A percentile compares a stretch with the other conserved stretches of the same genome.
Conservation (phyloP, 192 early-diverging fungal genomes). For the Coemansia javaensis region DNA sequence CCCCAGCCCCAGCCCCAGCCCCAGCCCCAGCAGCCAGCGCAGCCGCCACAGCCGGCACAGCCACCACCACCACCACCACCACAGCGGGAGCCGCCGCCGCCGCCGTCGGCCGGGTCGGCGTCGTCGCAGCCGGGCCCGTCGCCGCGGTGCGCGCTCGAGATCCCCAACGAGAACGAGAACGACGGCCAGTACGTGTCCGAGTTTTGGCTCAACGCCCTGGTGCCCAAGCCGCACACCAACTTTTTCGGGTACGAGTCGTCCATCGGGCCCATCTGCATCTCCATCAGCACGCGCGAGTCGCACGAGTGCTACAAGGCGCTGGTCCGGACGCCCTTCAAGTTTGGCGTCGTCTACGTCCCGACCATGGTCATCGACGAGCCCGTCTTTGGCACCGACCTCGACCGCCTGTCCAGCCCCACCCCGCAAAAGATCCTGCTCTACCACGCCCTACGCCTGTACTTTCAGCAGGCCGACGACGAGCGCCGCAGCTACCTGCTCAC, state of each 20-base stretch:
- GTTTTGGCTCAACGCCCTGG: slow-evolving; percentile 52
- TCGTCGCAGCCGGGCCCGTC: slow-evolving; percentile 11
- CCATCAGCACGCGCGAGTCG: slow-evolving; percentile 47
- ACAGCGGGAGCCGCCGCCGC: slow-evolving; percentile 4
- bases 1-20: neutral
- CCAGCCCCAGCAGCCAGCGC: neutral
- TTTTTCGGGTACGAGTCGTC: slow-evolving; percentile 50
- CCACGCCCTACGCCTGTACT: slow-evolving; percentile 45
- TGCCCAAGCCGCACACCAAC: slow-evolving; percentile 51
- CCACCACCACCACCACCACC: no score
- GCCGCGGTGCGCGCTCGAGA: slow-evolving; percentile 24
- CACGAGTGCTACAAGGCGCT: slow-evolving; percentile 50
- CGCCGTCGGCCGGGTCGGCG: slow-evolving; percentile 9
- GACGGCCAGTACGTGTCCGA: slow-evolving; percentile 43
- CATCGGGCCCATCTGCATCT: slow-evolving; percentile 47
- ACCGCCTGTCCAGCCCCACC: slow-evolving; percentile 39
- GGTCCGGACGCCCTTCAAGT: slow-evolving; percentile 47
- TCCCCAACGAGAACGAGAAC: slow-evolving; percentile 51
- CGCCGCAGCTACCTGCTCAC: slow-evolving; percentile 38
- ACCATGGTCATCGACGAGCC: slow-evolving; percentile 44
- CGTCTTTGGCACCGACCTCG: slow-evolving; percentile 42
- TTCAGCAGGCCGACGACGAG: slow-evolving; percentile 49
- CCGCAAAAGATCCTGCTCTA: slow-evolving; percentile 49
- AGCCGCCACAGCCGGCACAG: no score
- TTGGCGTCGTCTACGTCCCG: slow-evolving; percentile 45